Evolutionary conservation across 1,284 basidiomycete genomes (phyloP).

Genomic region (Pyrrhoderma lamaoense): DNA sequence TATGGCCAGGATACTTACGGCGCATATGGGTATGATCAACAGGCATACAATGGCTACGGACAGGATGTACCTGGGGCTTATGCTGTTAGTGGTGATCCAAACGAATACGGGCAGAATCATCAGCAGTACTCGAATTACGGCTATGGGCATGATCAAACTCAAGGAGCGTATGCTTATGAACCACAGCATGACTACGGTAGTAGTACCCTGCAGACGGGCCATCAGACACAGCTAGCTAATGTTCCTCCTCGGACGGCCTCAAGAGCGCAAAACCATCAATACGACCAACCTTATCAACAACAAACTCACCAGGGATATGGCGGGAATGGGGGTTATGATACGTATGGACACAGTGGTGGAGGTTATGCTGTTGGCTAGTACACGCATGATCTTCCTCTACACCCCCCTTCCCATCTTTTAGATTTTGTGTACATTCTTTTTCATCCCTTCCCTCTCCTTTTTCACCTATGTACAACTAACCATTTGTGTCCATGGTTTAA

Average conservation of each 20-base stretch:
- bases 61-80: conserved; percentile 13
- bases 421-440: conserved; percentile 9
- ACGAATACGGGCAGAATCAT: conserved; percentile 10
- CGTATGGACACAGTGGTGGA: conserved; percentile 8
- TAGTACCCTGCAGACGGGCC: not conserved
- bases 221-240: conserved; percentile 1
- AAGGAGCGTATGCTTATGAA: conserved; percentile 13
- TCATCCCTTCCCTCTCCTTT: not conserved
- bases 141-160: conserved; percentile 10
- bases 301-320: conserved; percentile 3
- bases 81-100: conserved; percentile 9
- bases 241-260: conserved; percentile 12
- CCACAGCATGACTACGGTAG: conserved; percentile 9
- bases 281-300: conserved; percentile 9
- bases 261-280: conserved; percentile 13
- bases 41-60: conserved; percentile 6
- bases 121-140: conserved; percentile 10
- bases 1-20: conserved; percentile 3
- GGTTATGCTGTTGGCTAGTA: conserved; percentile 14
- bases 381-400: too few relatives aligned
- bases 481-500: not conserved
- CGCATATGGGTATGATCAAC: not conserved
- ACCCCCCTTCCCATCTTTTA: not conserved
- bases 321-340: conserved; percentile 7
- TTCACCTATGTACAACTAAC: conserved; percentile 10